A percentile compares a stretch with the other conserved stretches of the same genome.
Evolutionary conservation across 306 rosid genomes (phyloP).

Genomic region (Canavalia gladiata): DNA sequence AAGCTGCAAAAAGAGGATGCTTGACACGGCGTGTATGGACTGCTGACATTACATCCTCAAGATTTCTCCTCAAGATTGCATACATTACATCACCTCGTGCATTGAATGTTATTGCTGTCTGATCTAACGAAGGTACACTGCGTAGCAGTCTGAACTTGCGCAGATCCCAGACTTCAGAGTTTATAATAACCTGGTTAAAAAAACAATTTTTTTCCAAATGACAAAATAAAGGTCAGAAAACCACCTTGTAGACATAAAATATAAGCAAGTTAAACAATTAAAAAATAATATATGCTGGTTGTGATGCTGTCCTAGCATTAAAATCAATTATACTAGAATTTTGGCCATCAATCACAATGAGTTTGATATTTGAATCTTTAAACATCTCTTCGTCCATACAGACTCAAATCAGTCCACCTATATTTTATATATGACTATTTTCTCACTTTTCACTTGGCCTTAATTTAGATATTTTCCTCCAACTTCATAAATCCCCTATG

Average conservation of each 20-base stretch:
- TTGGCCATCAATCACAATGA: neutral
- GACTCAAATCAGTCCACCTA: neutral
- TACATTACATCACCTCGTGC: constrained; percentile 97
- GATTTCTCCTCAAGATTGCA: constrained; percentile 92
- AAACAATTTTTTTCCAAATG: neutral
- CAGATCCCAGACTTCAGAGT: constrained; percentile 99
- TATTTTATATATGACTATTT: neutral
- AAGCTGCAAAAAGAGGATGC: constrained; percentile 88
- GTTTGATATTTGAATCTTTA: neutral
- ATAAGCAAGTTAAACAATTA: neutral
- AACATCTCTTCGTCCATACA: constrained; percentile 1
- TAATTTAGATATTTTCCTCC: constrained; percentile 4
- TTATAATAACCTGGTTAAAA: constrained; percentile 83
- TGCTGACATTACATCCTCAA: constrained; percentile 95
- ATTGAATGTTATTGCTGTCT: constrained; percentile 88
- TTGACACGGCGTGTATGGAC: constrained; percentile 85
- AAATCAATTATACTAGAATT: neutral
- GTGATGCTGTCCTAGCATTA: neutral
- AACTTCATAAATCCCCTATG: neutral
- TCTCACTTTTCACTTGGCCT: neutral
- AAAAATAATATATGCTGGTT: neutral
- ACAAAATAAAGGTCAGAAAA: constrained; percentile 27
- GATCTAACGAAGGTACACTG: constrained; percentile 95
- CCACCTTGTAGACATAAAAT: neutral
- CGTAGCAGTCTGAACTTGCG: constrained; percentile 91